Evolutionary conservation across 257 asterid genomes (phyloP).

Genomic region (Misopates orontium): DNA sequence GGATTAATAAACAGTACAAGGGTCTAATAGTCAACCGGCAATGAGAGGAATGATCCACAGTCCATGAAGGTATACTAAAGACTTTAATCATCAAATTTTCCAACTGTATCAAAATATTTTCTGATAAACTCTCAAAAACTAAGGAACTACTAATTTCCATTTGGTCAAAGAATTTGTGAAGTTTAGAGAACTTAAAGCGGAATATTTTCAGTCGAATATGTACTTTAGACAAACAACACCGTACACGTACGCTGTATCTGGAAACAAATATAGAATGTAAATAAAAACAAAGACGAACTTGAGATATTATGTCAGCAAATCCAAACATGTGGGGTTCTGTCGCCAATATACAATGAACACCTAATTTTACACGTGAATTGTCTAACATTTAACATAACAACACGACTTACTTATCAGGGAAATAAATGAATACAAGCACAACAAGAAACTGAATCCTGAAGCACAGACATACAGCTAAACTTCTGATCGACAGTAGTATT

Average conservation of each 20-base stretch:
- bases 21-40: slow-evolving; percentile 5
- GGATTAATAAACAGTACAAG: neutral
- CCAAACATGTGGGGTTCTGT: slow-evolving; percentile 9
- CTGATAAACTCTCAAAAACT: slow-evolving; percentile 8
- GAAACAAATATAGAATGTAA: neutral
- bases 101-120: slow-evolving; percentile 2
- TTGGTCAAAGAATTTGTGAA: neutral
- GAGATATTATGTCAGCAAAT: slow-evolving; percentile 3
- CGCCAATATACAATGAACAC: slow-evolving; percentile 6
- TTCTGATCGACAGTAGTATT: neutral
- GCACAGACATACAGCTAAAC: slow-evolving; percentile 9
- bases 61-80: neutral
- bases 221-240: neutral
- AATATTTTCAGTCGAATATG: neutral
- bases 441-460: slow-evolving; percentile 11
- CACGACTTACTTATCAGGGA: neutral
- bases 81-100: neutral
- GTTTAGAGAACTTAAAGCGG: neutral
- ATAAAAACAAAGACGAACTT: neutral
- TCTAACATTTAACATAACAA: slow-evolving; percentile 5
- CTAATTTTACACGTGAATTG: neutral
- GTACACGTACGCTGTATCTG: neutral
- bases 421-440: neutral
- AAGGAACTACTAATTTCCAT: neutral
- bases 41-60: neutral